These are phyloP conservation scores for Glycyrrhiza uralensis DNA, from an alignment of 306 rosid species.

Conservation along the genomic window DNA sequence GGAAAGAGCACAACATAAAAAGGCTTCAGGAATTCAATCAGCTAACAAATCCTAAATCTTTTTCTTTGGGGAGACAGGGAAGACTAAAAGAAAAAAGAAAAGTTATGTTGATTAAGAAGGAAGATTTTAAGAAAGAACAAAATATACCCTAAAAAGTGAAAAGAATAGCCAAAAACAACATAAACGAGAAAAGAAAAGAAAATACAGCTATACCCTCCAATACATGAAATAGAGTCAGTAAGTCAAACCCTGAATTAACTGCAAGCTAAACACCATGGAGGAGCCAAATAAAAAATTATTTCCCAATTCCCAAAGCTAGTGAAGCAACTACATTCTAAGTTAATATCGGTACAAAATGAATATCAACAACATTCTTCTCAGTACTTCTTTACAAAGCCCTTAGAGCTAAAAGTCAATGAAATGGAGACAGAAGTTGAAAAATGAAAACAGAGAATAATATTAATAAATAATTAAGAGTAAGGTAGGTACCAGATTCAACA, in stretches of 20 bases:
- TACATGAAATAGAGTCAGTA: not conserved
- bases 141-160: not conserved
- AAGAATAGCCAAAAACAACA: not conserved
- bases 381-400: slow-evolving; percentile 10
- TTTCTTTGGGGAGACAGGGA: not conserved
- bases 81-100: not conserved
- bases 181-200: not conserved
- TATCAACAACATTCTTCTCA: not conserved
- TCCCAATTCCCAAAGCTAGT: not conserved
- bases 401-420: not conserved
- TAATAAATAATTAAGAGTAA: slow-evolving; percentile 21
- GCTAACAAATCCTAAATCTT: slow-evolving; percentile 10
- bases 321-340: not conserved
- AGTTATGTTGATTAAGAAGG: not conserved
- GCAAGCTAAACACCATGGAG: not conserved
- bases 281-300: not conserved
- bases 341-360: slow-evolving; percentile 7
- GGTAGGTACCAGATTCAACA: slow-evolving; percentile 89
- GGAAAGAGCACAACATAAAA: slow-evolving; percentile 25
- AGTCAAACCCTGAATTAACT: not conserved
- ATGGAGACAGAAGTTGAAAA: not conserved
- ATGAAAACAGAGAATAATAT: slow-evolving; percentile 3
- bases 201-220: not conserved
- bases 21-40: slow-evolving; percentile 16
- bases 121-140: not conserved